Percentiles rank a stretch among this genome's conserved stretches.
Evolutionary conservation across 306 rosid genomes (phyloP).

Genomic region (Rosa rugosa): DNA sequence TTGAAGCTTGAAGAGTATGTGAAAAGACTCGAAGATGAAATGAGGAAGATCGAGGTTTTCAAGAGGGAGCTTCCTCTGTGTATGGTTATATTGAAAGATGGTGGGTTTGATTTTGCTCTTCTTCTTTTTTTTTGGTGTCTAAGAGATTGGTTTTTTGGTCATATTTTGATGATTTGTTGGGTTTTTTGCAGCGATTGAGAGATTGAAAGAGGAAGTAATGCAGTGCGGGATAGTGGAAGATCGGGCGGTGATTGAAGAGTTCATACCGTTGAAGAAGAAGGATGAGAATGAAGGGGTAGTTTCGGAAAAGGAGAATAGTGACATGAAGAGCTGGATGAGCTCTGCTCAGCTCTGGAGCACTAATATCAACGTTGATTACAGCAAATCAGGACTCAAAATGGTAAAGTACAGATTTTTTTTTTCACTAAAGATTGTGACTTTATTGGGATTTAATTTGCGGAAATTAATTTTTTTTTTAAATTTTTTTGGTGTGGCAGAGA

Average conservation of each 20-base stretch:
- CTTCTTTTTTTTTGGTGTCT: not conserved
- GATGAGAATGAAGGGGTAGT: constrained; percentile 27
- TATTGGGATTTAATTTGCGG: constrained; percentile 3
- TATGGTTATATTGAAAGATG: constrained; percentile 63
- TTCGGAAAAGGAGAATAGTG: constrained; percentile 28
- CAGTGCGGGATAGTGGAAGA: constrained; percentile 37
- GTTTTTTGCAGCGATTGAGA: constrained; percentile 48
- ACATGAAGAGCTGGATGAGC: constrained; percentile 56
- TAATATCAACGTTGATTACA: constrained; percentile 22
- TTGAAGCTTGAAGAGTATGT: constrained; percentile 48
- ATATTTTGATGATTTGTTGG: not conserved
- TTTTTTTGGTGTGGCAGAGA: constrained; percentile 32
- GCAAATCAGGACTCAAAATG: constrained; percentile 28
- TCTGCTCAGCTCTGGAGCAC: constrained; percentile 74
- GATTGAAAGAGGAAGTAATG: constrained; percentile 53
- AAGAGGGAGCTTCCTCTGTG: constrained; percentile 89
- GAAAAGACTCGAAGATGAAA: constrained; percentile 63
- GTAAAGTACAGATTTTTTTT: constrained; percentile 19
- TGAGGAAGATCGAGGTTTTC: constrained; percentile 65
- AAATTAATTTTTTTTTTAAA: not conserved
- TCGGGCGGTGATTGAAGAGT: constrained; percentile 34
- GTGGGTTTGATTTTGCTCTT: constrained; percentile 32
- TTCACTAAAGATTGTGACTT: not conserved
- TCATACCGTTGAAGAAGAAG: constrained; percentile 33
- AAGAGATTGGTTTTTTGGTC: not conserved